Evolutionary conservation across 768 basidiomycete species (phyloP).

Genomic region (Ephemerocybe angulata): DNA sequence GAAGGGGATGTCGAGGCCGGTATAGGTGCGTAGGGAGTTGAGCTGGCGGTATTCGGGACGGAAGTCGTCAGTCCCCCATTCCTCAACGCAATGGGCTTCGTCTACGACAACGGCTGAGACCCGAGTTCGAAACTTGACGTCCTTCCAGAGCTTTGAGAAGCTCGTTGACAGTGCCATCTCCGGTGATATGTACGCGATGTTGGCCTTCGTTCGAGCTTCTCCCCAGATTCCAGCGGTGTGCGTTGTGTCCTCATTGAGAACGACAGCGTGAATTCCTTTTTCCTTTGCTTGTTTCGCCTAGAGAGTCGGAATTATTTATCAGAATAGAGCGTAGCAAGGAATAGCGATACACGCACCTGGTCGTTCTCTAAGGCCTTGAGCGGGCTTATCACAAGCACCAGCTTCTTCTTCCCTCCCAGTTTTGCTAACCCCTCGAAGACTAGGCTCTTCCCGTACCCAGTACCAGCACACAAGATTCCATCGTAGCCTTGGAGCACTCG

Average conservation of each 20-base stretch:
- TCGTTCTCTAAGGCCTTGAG: conserved; percentile 28
- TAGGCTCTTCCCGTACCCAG: conserved; percentile 1
- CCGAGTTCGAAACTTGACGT: conserved; percentile 7
- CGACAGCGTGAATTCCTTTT: conserved; percentile 22
- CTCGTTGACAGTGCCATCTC: conserved; percentile 24
- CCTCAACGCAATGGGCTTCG: conserved; percentile 31
- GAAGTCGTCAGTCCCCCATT: conserved; percentile 28
- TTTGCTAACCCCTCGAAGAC: conserved; percentile 20
- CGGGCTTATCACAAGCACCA: conserved; percentile 24
- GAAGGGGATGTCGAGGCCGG: conserved; percentile 25
- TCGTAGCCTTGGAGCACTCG: background rate
- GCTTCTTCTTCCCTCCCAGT: conserved; percentile 13
- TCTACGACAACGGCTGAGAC: too few species aligned
- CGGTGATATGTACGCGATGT: conserved; percentile 20
- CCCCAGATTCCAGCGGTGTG: conserved; percentile 15
- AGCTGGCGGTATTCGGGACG: conserved; percentile 23
- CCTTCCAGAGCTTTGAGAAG: conserved; percentile 26
- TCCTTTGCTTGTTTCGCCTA: conserved; percentile 18
- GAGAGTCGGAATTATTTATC: background rate
- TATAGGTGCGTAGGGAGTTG: conserved; percentile 16
- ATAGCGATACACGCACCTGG: conserved; percentile 20
- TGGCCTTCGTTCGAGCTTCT: conserved; percentile 6
- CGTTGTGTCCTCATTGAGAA: conserved; percentile 27
- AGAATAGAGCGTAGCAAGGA: background rate
- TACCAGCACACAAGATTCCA: background rate